Evolutionary conservation across 257 asterid genomes (phyloP).

Genomic region (Nicotiana sylvestris): DNA sequence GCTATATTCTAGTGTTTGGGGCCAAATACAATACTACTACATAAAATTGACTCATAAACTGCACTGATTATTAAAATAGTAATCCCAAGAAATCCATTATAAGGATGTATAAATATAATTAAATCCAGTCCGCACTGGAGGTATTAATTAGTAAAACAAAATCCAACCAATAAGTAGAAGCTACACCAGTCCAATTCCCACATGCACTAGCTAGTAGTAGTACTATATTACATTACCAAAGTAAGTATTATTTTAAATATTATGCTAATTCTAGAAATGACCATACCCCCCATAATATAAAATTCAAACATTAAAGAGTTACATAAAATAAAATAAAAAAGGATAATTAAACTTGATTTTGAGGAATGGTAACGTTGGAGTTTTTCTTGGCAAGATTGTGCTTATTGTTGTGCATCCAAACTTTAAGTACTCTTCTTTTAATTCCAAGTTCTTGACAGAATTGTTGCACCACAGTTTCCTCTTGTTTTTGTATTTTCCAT

Average conservation of each 20-base stretch:
- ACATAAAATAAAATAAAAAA: not conserved
- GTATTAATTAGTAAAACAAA: not conserved
- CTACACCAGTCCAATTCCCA: conserved; percentile 2
- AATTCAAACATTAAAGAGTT: not conserved
- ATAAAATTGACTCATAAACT: not conserved
- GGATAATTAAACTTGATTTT: conserved; percentile 19
- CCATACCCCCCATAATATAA: not conserved
- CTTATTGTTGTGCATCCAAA: conserved; percentile 95
- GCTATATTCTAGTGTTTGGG: not conserved
- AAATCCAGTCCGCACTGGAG: not conserved
- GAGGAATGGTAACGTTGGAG: conserved; percentile 9
- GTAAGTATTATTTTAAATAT: not conserved
- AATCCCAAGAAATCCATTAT: not conserved
- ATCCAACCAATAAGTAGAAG: not conserved
- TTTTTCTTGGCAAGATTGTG: conserved; percentile 61
- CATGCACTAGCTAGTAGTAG: not conserved
- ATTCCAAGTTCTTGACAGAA: conserved; percentile 81
- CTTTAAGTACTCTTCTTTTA: conserved; percentile 76
- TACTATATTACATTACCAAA: not conserved
- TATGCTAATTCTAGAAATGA: not conserved
- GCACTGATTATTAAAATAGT: not conserved
- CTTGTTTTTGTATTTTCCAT: conserved; percentile 89
- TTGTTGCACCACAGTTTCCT: conserved; percentile 69
- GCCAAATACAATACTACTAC: not conserved
- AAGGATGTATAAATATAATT: not conserved